Base-by-base conservation (phyloP, 768 basidiomycete genomes). In the Termitomyces sp. region DNA sequence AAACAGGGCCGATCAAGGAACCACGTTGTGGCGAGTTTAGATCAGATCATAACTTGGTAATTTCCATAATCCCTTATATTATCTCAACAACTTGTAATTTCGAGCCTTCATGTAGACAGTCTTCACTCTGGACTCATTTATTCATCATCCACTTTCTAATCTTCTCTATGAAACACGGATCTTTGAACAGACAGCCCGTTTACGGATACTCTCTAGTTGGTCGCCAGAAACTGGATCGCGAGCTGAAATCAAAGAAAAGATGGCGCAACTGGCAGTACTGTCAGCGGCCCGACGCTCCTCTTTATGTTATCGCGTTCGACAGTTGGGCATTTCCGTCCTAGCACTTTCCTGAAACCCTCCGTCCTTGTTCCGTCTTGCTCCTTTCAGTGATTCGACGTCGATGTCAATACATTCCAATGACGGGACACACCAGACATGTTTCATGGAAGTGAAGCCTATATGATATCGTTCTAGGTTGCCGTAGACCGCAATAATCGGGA, bases 21-120 rank as follows among this genome's bases (percentile, higher is more conserved):
- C 31, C 60, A 55, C 56, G 56, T 47, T 60, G 55, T 56, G 51
- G 59, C 59, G 52, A 48, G 45, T 33, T 46, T 56, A 56, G 60
- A 58, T 46, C 45, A 41, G 51, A 54, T 53, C 51, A 31, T 28
- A 39, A 18, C 18, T n/a, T 18, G 8, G 18, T n/a, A 42, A 51
- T 45, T 57, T 55, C 47, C 20, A 24, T 29, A 20, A 36, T 33
- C 46, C 50, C 16, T 46, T 57, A 41, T n/a, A 57, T 51, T 52
- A 45, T 39, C 26, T 36, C 50, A 47, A n/a, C 29, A 29, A 39
- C 37, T 54, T 33, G 47, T 54, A 45, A 46, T 24, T 22, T 51
- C 7, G 16, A 52, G 10, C 26, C 28, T 31, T 33, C 47, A 16
- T 51, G 2, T 22, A 28, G 2, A 20, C 10, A 53, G 39, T 5